Percentiles rank a stretch among this genome's conserved stretches.
phyloP scores from a whole-genome alignment of 768 basidiomycete species.

The Xerocomus brunneocitrinus region DNA sequence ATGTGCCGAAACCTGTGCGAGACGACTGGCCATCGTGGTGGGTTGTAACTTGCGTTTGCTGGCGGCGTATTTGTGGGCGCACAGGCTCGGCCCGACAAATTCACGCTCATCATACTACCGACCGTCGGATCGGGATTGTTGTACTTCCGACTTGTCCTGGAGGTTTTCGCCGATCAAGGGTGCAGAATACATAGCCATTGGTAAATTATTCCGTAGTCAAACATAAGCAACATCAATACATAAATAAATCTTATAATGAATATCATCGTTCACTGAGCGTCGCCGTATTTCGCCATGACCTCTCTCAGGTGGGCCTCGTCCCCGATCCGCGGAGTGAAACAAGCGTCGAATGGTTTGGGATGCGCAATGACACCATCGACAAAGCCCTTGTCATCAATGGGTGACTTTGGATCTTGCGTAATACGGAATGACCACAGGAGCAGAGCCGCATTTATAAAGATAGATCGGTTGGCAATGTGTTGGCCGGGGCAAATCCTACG shows the following conservation, averaged over 20 bases:
- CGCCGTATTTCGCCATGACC: slow-evolving; percentile 24
- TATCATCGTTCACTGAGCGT: slow-evolving; percentile 7
- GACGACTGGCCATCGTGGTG: slow-evolving; percentile 47
- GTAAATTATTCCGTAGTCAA: background rate
- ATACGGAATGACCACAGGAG: slow-evolving; percentile 64
- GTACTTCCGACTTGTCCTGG: background rate
- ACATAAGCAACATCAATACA: background rate
- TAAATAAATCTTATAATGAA: background rate
- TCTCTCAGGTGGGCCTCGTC: slow-evolving; percentile 22
- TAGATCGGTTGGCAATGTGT: slow-evolving; percentile 55
- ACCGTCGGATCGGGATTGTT: background rate
- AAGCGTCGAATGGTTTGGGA: slow-evolving; percentile 55
- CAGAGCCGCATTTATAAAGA: slow-evolving; percentile 62
- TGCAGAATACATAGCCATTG: background rate
- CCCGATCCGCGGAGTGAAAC: slow-evolving; percentile 46
- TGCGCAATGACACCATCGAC: slow-evolving; percentile 61
- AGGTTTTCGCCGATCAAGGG: background rate
- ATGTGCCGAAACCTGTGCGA: slow-evolving; percentile 69
- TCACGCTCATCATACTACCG: background rate
- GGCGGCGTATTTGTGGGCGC: background rate
- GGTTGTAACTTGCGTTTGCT: background rate
- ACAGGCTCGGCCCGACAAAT: background rate
- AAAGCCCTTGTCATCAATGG: slow-evolving; percentile 60
- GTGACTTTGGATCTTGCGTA: slow-evolving; percentile 42
- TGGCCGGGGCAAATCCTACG: slow-evolving; percentile 63